A percentile compares a stretch with the other conserved stretches of the same genome.
Evolutionary conservation across 2,329 filamentous ascomycete species (phyloP).

Genomic region (Sarocladiaceae sp.): DNA sequence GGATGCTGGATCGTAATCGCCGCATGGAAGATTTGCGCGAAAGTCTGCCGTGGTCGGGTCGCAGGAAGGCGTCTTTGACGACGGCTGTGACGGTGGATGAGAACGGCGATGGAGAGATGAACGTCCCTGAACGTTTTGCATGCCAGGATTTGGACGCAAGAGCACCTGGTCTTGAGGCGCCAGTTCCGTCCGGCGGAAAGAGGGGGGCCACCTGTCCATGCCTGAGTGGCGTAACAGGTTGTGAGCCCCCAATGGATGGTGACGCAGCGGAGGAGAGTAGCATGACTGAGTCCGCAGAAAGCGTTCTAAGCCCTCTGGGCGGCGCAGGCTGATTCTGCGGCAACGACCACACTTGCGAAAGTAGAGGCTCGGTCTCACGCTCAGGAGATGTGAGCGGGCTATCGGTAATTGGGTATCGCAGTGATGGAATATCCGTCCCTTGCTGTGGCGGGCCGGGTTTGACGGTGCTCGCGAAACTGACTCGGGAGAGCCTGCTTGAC

Average conservation of each 20-base stretch:
- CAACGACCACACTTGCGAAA: conserved; percentile 19
- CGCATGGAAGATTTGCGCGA: conserved; percentile 37
- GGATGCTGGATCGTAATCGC: conserved; percentile 42
- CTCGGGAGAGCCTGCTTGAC: conserved; percentile 41
- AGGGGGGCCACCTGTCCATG: conserved; percentile 19
- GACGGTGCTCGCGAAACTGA: conserved; percentile 35
- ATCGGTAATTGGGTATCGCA: conserved; percentile 25
- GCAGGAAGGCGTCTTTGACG: conserved; percentile 48
- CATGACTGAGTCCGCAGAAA: conserved; percentile 30
- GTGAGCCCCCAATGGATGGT: conserved; percentile 20
- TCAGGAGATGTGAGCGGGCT: conserved; percentile 25
- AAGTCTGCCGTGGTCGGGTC: conserved; percentile 34
- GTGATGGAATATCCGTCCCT: conserved; percentile 29
- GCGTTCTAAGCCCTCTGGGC: conserved; percentile 29
- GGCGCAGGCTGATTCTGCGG: conserved; percentile 18
- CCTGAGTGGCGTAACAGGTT: conserved; percentile 25
- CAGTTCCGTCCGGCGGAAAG: conserved; percentile 19
- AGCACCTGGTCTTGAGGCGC: conserved; percentile 19
- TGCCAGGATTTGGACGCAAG: neutral
- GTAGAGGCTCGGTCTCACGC: conserved; percentile 31
- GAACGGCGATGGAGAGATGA: conserved; percentile 54
- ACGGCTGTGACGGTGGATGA: conserved; percentile 54
- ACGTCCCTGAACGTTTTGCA: conserved; percentile 30
- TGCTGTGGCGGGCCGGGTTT: conserved; percentile 30
- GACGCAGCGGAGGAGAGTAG: conserved; percentile 17